Evolutionary conservation across 257 asterid genomes (phyloP), one percentile per base, ranked within the genome.

Genomic region (Salvia hispanica): DNA sequence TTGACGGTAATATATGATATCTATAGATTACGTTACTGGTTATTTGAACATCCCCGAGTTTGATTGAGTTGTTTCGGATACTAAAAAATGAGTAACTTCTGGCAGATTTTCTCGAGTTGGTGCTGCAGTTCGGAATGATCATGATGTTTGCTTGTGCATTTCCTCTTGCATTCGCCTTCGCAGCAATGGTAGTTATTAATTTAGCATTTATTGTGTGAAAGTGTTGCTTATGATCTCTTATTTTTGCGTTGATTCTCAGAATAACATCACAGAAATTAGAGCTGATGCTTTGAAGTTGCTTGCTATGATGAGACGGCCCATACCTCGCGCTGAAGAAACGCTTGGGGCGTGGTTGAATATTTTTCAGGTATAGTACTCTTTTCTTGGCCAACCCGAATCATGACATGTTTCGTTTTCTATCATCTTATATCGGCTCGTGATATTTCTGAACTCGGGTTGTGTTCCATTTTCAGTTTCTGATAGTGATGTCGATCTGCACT

Each of bases 131-230:
- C 36, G 99, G 99, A 60, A 83, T 86, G 95, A 80, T 85, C 80
- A 93, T 88, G 96, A 93, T 93, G 99, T 90, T 93, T 84, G 96
- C 99, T 74, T 93, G 99, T 77, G 99, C 97, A 69, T 90, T 90
- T 72, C 99, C 99, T 28, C 96, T 86, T 1, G 96, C 94, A 43
- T 93, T 93, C 51, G 85, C 94, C 80, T 90, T 93, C 62, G 97
- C 96, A 18, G 80, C 88, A 39, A 80, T 90, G 97, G 99, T 93
- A 90, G 10, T 52, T 15, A 64, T 77, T 52, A 43, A 21, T 28
- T 56, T 54, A 58, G 7, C 9, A 43, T 7, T 43, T 51, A 14
- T 50, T 16, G 45, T 6, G 14, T 59, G 16, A 10, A 39, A 37
- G 13, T 16, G 5, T 12, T 43, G 67, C 55, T 28, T 18, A n/a